These are phyloP conservation scores for Endoconidiophora polonica DNA, from an alignment of 2,329 filamentous ascomycete genomes.

Conservation along the genomic window DNA sequence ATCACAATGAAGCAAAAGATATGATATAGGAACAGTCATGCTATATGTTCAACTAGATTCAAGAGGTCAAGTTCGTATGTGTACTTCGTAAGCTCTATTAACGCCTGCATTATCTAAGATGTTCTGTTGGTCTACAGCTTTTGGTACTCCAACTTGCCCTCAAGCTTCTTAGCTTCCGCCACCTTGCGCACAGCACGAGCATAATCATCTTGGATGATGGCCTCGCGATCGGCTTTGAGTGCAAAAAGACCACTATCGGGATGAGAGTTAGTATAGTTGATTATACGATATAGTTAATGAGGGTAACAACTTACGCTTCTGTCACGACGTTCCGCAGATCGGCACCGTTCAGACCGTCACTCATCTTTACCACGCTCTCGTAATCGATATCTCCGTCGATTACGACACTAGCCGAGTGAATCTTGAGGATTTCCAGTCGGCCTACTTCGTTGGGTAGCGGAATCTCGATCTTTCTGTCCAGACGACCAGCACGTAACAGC, in stretches of 20 bases:
- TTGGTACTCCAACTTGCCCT: slow-evolving; percentile 95
- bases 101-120: neutral
- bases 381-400: slow-evolving; percentile 95
- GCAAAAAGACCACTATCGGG: slow-evolving; percentile 66
- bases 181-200: slow-evolving; percentile 98
- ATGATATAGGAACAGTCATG: no score
- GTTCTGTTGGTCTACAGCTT: slow-evolving; percentile 47
- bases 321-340: slow-evolving; percentile 96
- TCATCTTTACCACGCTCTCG: slow-evolving; percentile 99
- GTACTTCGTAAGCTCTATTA: no score
- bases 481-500: slow-evolving; percentile 73
- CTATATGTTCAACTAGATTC: no score
- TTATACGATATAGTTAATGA: neutral
- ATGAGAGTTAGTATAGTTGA: slow-evolving; percentile 17
- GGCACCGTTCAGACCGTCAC: slow-evolving; percentile 90
- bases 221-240: slow-evolving; percentile 94
- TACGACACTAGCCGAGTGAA: slow-evolving; percentile 73
- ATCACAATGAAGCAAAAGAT: no score
- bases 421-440: slow-evolving; percentile 92
- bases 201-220: slow-evolving; percentile 96
- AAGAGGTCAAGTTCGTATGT: no score
- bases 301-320: slow-evolving; percentile 64
- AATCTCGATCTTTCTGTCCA: slow-evolving; percentile 97
- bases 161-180: slow-evolving; percentile 91
- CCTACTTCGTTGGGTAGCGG: slow-evolving; percentile 94